phyloP scores from a whole-genome alignment of 495 filamentous ascomycete species.

The Aspergillus avenaceus region DNA sequence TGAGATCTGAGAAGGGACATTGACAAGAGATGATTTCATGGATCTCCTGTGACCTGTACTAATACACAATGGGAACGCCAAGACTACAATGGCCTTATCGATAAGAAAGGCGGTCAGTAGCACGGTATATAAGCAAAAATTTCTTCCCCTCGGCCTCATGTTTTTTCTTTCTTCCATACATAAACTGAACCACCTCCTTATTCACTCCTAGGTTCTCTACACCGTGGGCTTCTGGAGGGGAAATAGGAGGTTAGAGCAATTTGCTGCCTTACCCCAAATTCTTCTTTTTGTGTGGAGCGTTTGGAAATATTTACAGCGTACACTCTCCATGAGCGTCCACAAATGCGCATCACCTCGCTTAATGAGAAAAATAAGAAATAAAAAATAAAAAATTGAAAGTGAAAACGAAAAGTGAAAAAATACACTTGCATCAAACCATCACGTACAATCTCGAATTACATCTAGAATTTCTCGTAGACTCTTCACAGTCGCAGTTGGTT shows the following conservation, averaged over 20 bases:
- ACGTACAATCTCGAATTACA: slow-evolving; percentile 14
- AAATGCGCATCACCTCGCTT: background rate
- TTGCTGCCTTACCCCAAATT: slow-evolving; percentile 50
- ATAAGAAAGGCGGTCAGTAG: slow-evolving; percentile 31
- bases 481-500: slow-evolving; percentile 26
- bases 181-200: slow-evolving; percentile 43
- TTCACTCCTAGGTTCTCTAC: slow-evolving; percentile 43
- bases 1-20: background rate
- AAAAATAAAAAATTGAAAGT: background rate
- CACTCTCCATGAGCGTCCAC: background rate
- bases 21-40: background rate
- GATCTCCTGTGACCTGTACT: background rate
- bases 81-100: slow-evolving; percentile 32
- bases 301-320: slow-evolving; percentile 47
- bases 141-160: slow-evolving; percentile 27
- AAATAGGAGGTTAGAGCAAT: slow-evolving; percentile 46
- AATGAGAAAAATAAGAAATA: background rate
- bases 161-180: slow-evolving; percentile 31
- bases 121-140: slow-evolving; percentile 18
- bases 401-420: no score
- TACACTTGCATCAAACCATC: background rate
- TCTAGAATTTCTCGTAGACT: slow-evolving; percentile 27
- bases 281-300: slow-evolving; percentile 45
- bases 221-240: slow-evolving; percentile 44
- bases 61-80: slow-evolving; percentile 3